Evolutionary conservation across 2,329 filamentous ascomycete species (phyloP).

Genomic region (Teratosphaeria gauchensis): DNA sequence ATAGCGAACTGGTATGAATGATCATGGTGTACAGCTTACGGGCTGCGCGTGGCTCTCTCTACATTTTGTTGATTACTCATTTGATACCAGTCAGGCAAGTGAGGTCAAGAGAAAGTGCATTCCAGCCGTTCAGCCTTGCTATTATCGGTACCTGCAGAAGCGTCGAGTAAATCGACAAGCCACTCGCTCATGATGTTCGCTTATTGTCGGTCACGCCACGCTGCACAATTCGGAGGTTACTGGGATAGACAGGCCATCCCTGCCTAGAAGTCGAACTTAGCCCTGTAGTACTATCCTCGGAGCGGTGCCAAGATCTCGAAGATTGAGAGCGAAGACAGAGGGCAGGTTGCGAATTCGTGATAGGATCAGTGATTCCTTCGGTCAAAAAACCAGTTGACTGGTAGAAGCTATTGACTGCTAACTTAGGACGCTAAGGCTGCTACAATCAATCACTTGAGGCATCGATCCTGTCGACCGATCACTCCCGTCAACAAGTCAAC

Average conservation of each 20-base stretch:
- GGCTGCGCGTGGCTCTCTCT: neutral
- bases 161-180: neutral
- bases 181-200: neutral
- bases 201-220: neutral
- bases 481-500: no score
- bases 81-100: neutral
- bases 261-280: neutral
- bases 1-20: neutral
- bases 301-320: no score
- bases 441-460: no score
- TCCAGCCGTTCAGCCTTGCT: neutral
- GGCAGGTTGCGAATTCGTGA: no score
- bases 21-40: neutral
- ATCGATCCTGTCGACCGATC: no score
- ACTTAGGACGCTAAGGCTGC: no score
- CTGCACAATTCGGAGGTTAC: neutral
- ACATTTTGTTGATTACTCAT: neutral
- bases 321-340: no score
- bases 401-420: no score
- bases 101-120: neutral
- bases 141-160: neutral
- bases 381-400: no score
- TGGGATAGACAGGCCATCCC: neutral
- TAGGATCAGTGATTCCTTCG: no score
- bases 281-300: neutral